phyloP scores from a whole-genome alignment of 371 early-diverging fungal genomes.

The Lichtheimia ornata region DNA sequence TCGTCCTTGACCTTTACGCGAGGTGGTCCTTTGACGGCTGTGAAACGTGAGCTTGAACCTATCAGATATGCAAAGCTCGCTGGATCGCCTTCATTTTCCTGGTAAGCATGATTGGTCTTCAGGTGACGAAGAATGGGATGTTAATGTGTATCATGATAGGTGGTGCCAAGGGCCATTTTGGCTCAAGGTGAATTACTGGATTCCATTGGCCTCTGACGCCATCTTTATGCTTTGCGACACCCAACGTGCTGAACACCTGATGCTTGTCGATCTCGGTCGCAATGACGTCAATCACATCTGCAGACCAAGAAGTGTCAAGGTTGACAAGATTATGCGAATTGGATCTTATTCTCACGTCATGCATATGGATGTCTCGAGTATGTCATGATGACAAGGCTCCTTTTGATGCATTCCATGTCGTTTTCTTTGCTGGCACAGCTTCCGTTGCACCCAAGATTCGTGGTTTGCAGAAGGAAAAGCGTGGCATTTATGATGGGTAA shows the following conservation, averaged over 20 bases:
- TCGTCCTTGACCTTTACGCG: too few species aligned
- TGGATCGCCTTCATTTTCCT: conserved; percentile 84
- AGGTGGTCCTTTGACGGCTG: conserved; percentile 87
- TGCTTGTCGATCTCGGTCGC: conserved; percentile 97
- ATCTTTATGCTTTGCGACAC: conserved; percentile 93
- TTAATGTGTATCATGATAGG: conserved; percentile 40
- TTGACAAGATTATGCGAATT: conserved; percentile 95
- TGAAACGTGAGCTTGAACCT: conserved; percentile 80
- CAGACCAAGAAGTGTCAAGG: conserved; percentile 84
- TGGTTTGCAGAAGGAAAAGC: conserved; percentile 86
- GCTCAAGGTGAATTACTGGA: conserved; percentile 81
- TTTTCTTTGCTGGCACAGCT: conserved; percentile 97
- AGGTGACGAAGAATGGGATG: neutral
- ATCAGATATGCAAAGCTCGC: conserved; percentile 79
- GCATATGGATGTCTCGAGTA: conserved; percentile 95
- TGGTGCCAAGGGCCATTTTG: conserved; percentile 95
- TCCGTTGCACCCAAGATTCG: conserved; percentile 97
- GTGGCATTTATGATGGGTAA: conserved; percentile 94
- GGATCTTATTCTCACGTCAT: conserved; percentile 96
- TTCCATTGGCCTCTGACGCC: conserved; percentile 85
- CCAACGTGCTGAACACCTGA: conserved; percentile 92
- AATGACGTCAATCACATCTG: conserved; percentile 97
- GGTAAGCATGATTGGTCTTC: conserved; percentile 42
- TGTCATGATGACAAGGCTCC: conserved; percentile 85
- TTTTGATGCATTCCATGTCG: conserved; percentile 94